phyloP scores from a whole-genome alignment of 1,284 basidiomycete genomes.

The Thelephora terrestris region DNA sequence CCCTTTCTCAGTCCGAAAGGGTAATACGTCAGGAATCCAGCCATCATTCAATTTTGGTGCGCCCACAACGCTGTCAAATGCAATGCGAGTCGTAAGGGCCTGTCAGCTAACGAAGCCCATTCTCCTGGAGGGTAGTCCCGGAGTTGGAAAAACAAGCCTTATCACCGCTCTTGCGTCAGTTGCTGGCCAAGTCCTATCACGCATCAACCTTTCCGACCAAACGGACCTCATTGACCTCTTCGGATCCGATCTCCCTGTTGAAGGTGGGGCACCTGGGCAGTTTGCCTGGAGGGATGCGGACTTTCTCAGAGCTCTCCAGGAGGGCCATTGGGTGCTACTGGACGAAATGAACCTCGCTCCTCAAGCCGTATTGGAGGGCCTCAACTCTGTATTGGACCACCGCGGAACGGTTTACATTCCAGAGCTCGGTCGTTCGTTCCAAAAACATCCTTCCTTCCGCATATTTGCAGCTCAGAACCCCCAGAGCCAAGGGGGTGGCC shows the following conservation, averaged over 20 bases:
- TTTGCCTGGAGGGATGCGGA: conserved; percentile 98
- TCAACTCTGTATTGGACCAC: conserved; percentile 96
- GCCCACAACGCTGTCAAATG: conserved; percentile 84
- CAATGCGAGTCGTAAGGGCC: conserved; percentile 83
- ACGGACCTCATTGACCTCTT: conserved; percentile 96
- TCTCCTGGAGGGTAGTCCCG: conserved; percentile 94
- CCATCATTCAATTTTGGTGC: conserved; percentile 78
- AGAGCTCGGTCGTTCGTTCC: conserved; percentile 87
- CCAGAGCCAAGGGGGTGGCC: conserved; percentile 90
- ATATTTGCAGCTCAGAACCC: conserved; percentile 99
- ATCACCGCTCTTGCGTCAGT: conserved; percentile 81
- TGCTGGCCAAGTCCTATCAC: conserved; percentile 72
- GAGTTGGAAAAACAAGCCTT: conserved; percentile 98
- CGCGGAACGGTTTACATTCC: conserved; percentile 94
- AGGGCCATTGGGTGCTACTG: conserved; percentile 92
- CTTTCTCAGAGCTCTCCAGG: conserved; percentile 87
- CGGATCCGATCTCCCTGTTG: conserved; percentile 93
- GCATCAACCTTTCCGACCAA: conserved; percentile 99
- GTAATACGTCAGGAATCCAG: conserved; percentile 28
- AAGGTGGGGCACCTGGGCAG: conserved; percentile 85
- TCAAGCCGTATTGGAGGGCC: conserved; percentile 91
- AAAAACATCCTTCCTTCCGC: conserved; percentile 84
- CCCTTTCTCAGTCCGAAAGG: conserved; percentile 64
- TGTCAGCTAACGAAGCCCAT: conserved; percentile 90
- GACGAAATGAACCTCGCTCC: conserved; percentile 99